phyloP scores from a whole-genome alignment of 345 rosid genomes.

The Erucastrum elatum region DNA sequence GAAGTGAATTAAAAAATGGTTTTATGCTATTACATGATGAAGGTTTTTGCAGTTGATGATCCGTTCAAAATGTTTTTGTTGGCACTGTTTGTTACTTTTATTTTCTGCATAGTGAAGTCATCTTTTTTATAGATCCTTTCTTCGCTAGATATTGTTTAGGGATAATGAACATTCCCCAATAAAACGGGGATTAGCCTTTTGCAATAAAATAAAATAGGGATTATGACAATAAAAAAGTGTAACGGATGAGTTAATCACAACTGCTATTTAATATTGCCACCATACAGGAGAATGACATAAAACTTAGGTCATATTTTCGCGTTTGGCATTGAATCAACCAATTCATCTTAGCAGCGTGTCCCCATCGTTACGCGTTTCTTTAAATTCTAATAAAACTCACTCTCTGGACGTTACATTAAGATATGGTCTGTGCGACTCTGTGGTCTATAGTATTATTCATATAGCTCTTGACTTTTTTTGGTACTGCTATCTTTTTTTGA shows the following conservation, averaged over 20 bases:
- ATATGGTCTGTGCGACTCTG: not conserved
- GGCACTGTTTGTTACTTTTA: not conserved
- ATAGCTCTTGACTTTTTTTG: constrained; percentile 28
- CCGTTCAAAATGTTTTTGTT: not conserved
- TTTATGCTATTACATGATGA: not conserved
- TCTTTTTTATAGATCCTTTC: not conserved
- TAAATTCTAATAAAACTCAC: not conserved
- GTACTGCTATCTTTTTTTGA: constrained; percentile 5
- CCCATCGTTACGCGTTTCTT: not conserved
- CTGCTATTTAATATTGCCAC: not conserved
- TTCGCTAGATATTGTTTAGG: not conserved
- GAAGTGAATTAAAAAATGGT: not conserved
- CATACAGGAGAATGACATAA: not conserved
- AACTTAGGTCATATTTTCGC: constrained; percentile 23
- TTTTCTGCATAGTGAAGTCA: constrained; percentile 2
- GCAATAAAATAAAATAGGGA: not conserved
- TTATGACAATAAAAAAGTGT: constrained; percentile 2
- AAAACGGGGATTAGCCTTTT: not conserved
- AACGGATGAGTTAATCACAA: constrained; percentile 15
- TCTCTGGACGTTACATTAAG: constrained; percentile 4
- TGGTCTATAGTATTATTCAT: constrained; percentile 3
- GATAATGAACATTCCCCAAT: not conserved
- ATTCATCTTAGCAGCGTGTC: not conserved
- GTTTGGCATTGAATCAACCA: not conserved
- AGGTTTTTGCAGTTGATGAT: constrained; percentile 1